Evolutionary conservation across 169 alveolate genomes (phyloP), one percentile per base, ranked within the genome.

Genomic region (Plasmodium vivax): DNA sequence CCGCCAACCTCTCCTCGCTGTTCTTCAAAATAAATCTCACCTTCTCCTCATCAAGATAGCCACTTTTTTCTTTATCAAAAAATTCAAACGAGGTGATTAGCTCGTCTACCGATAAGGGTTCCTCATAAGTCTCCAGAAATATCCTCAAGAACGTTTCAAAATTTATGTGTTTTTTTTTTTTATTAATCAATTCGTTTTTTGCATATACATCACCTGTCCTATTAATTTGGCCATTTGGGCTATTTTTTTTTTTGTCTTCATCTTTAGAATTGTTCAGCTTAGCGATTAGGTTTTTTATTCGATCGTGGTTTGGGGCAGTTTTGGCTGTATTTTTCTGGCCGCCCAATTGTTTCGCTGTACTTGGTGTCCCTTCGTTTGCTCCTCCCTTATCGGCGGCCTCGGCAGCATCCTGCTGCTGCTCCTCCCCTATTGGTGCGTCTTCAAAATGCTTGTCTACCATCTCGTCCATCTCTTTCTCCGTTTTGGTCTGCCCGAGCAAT

Each of bases 21-120:
- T 51, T 92, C n/a, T 16, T 92, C n/a, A 92, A 14, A 34, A 92
- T 92, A 82, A 82, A 72, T 92, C 62, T 71, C 38, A 92, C 27
- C 23, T 72, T 71, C 14, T 82, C 71, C 38, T 58, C 73, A 81
- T 92, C 71, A 6, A 82, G 73, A 58, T 92, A 92, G 27, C 95
- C 95, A 19, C 54, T 82, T 82, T 92, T 92, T 92, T 92, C 92
- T 82, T 58, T 92, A 43, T 92, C 95, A 23, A 92, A 92, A 27
- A 82, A 71, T 92, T 92, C 85, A 92, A 92, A 92, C n/a, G 80
- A 92, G 36, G 56, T 92, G 30, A 92, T 72, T 68, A 92, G 56
- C 41, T 82, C 84, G 58, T 82, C 54, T 38, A 92, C 12, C 6
- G 95, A 82, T 77, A 82, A 82, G 27, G 95, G 95, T 82, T 92